Base-by-base conservation (phyloP, 2,329 filamentous ascomycete species). In the Sporothrix inflata region DNA sequence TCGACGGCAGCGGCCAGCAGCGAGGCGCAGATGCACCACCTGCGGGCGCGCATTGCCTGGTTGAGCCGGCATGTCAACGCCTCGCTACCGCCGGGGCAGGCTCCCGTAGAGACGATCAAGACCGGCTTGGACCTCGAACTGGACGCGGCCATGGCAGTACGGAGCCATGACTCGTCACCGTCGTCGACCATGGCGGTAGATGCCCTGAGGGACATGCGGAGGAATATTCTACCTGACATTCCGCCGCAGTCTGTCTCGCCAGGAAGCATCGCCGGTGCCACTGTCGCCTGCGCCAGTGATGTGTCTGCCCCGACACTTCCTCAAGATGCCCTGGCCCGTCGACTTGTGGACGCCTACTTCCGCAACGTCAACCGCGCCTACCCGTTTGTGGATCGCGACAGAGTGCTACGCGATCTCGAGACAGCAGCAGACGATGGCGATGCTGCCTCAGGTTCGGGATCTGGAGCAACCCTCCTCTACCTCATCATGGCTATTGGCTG, bases 401-500 rank as follows among this genome's bases (percentile, higher is more conserved):
- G 80, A 73, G 77, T 83, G 27, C 77, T 81, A 0, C 75, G 75
- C 7, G 78, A 81, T 34, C 75, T 83, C 6, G 81, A 83, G 66
- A 73, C 72, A 12, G 74, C 79, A 8, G 77, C 75, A 0, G 40
- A 60, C 38, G 70, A 66, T 4, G 70, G 45, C 45, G 19, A 45
- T 8, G 57, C 69, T 24, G 40, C 38, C 11, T 61, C 55, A 8
- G 40, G 40, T 12, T 70, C 27, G 11, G 51, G 21, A 1, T 42
- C 53, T 76, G 79, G 79, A 40, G 79, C 80, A 4, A 84, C 81
- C 4, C 71, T 82, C 4, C 74, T 84, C 3, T 83, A 83, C 73
- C 80, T 85, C 4, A 79, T 84, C 74, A 84, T 84, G 81, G 83
- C 83, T 30, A 84, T 85, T 49, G 83, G 83, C 0, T 83, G 81